These are phyloP conservation scores for Arthrinium phaeospermum DNA, from an alignment of 2,329 filamentous ascomycete genomes.

Conservation along the genomic window DNA sequence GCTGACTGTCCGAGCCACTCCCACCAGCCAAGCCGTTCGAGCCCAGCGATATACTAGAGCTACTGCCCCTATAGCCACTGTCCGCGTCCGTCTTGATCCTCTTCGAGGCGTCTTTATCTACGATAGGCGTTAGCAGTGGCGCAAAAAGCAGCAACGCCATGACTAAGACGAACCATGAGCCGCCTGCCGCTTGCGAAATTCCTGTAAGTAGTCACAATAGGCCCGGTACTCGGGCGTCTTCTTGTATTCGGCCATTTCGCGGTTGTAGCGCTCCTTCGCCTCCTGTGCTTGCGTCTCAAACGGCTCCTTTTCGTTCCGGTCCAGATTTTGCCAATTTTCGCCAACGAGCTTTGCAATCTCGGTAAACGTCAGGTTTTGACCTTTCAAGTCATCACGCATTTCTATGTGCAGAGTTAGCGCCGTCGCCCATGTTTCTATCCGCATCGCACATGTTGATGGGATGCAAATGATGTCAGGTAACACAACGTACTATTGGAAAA, in stretches of 20 bases:
- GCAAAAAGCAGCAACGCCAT: neutral
- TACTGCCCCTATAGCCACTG: constrained; percentile 42
- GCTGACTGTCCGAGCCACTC: constrained; percentile 54
- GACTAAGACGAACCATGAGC: constrained; percentile 44
- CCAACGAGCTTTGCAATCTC: constrained; percentile 84
- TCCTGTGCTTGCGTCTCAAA: constrained; percentile 75
- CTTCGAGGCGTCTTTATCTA: constrained; percentile 57
- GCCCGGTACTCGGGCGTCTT: constrained; percentile 73
- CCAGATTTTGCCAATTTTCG: constrained; percentile 79
- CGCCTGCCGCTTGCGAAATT: constrained; percentile 78
- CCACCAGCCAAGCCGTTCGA: constrained; percentile 45
- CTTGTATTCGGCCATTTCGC: constrained; percentile 76
- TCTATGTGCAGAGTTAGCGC: constrained; percentile 51
- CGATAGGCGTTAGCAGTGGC: constrained; percentile 20
- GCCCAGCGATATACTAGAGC: constrained; percentile 48
- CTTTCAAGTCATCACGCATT: constrained; percentile 79
- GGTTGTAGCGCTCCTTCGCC: constrained; percentile 78
- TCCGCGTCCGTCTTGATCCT: constrained; percentile 53
- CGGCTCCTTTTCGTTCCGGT: constrained; percentile 69
- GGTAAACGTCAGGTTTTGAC: constrained; percentile 78
- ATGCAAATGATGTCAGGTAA: neutral
- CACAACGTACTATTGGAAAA: constrained; percentile 78
- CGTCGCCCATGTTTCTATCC: neutral
- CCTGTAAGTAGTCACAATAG: constrained; percentile 74
- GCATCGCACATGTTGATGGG: neutral